Percentiles rank a stretch among this genome's conserved stretches.
Conservation (phyloP, 306 rosid genomes). For the Dalbergia oliveri region DNA sequence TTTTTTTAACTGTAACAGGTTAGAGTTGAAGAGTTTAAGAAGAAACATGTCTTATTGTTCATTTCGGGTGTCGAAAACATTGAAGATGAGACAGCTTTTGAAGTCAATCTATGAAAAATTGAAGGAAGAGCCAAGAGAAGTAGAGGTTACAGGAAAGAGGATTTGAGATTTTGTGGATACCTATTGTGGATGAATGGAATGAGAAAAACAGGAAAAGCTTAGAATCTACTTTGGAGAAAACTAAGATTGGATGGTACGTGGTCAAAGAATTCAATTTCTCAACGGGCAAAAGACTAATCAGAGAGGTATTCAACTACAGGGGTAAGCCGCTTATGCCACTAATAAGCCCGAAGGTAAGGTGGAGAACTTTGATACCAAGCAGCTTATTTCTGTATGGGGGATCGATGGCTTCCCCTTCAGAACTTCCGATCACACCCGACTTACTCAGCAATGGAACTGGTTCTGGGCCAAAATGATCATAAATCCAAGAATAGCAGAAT, state of each 20-base stretch:
- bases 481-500: neutral
- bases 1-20: constrained; percentile 19
- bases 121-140: constrained; percentile 28
- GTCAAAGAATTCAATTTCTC: neutral
- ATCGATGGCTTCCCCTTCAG: constrained; percentile 46
- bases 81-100: constrained; percentile 36
- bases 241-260: constrained; percentile 44
- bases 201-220: neutral
- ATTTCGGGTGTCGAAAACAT: constrained; percentile 41
- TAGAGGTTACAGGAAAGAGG: constrained; percentile 35
- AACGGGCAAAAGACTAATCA: constrained; percentile 20
- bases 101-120: constrained; percentile 14
- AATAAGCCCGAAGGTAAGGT: constrained; percentile 47
- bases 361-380: constrained; percentile 33
- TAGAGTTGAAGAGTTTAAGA: constrained; percentile 33
- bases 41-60: constrained; percentile 43
- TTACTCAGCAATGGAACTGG: constrained; percentile 47
- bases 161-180: constrained; percentile 49
- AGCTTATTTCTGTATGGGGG: constrained; percentile 45
- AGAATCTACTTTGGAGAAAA: neutral
- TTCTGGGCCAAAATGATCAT: constrained; percentile 42
- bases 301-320: constrained; percentile 1
- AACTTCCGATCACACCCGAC: constrained; percentile 24
- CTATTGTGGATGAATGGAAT: constrained; percentile 40
- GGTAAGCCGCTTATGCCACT: neutral